These are phyloP conservation scores for Fusarium begoniae DNA, from an alignment of 2,329 filamentous ascomycete genomes.

Conservation along the genomic window DNA sequence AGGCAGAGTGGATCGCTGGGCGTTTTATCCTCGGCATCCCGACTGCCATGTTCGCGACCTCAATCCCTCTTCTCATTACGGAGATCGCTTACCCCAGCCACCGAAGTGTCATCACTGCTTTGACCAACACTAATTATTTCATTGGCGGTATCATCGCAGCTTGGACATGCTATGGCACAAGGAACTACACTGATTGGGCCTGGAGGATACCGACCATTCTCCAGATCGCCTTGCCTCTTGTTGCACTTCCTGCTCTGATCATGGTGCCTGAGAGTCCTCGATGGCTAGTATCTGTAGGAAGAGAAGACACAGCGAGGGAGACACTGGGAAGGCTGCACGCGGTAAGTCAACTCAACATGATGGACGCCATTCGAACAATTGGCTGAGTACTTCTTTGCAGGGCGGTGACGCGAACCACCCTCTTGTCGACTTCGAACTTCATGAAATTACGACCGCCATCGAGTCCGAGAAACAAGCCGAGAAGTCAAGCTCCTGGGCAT, in stretches of 20 bases:
- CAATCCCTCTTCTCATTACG: conserved; percentile 2
- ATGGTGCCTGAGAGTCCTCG: conserved; percentile 8
- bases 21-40: conserved; percentile 11
- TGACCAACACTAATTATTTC: conserved; percentile 14
- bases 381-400: not conserved
- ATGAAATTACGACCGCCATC: conserved; percentile 14
- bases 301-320: not conserved
- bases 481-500: conserved; percentile 5
- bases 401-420: conserved; percentile 5
- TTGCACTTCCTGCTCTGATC: conserved; percentile 2
- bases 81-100: conserved; percentile 6
- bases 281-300: not conserved
- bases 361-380: rapidly evolving
- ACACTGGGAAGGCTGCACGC: not conserved
- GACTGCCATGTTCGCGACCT: conserved; percentile 11
- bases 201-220: conserved; percentile 4
- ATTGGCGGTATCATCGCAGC: conserved; percentile 14
- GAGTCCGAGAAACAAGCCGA: conserved; percentile 12
- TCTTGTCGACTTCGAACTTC: conserved; percentile 13
- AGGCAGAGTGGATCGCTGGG: conserved; percentile 4
- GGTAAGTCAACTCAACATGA: not conserved
- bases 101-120: conserved; percentile 9
- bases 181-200: conserved; percentile 11
- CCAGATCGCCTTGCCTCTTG: not conserved
- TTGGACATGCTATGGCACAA: conserved; percentile 8